These are phyloP conservation scores for Lathyrus tuberosus DNA, from an alignment of 306 rosid species.

Conservation along the genomic window DNA sequence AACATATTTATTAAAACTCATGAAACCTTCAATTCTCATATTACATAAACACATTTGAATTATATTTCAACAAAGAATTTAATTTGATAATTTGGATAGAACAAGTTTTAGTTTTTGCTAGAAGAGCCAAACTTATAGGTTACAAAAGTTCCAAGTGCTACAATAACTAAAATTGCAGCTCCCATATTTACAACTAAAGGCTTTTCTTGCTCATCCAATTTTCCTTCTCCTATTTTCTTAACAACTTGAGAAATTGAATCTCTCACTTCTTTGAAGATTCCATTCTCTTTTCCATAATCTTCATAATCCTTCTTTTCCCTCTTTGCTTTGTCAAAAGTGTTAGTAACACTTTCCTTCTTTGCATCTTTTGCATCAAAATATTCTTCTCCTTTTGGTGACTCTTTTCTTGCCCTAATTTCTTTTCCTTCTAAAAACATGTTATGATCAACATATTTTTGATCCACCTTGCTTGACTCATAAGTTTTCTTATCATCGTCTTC, in stretches of 20 bases:
- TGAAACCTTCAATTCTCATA: no score
- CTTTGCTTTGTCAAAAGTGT: constrained; percentile 14
- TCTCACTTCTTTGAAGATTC: constrained; percentile 40
- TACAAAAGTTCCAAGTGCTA: constrained; percentile 57
- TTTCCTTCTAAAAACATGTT: constrained; percentile 17
- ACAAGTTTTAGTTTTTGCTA: constrained; percentile 35
- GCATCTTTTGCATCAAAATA: constrained; percentile 11
- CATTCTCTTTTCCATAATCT: constrained; percentile 28
- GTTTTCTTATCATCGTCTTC: constrained; percentile 12
- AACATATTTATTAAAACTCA: no score
- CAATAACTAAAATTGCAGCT: constrained; percentile 58
- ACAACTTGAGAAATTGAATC: constrained; percentile 38
- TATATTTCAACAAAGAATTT: constrained; percentile 7
- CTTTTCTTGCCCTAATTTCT: constrained; percentile 40
- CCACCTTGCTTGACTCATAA: constrained; percentile 21
- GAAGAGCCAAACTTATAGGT: constrained; percentile 48
- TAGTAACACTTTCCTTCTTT: constrained; percentile 15
- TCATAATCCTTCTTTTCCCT: constrained; percentile 8
- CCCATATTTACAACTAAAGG: constrained; percentile 55
- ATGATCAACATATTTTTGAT: constrained; percentile 24
- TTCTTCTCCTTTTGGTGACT: background rate
- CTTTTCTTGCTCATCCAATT: constrained; percentile 51
- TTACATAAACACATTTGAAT: background rate
- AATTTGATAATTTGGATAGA: background rate
- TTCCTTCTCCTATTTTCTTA: constrained; percentile 36